phyloP scores from a whole-genome alignment of 257 asterid genomes.

The Solanum chilense region DNA sequence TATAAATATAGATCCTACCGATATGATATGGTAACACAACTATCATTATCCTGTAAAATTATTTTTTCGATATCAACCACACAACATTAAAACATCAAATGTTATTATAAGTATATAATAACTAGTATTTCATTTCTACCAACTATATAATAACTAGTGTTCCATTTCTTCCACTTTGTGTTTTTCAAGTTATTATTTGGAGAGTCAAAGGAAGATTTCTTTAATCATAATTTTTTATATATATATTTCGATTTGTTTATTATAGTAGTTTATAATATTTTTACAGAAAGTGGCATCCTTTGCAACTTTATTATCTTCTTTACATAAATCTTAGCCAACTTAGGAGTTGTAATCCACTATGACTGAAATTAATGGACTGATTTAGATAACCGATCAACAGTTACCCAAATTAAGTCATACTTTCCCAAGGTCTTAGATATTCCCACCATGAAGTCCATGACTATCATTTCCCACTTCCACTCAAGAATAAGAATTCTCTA shows the following conservation, averaged over 20 bases:
- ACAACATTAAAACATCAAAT: neutral
- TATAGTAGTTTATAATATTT: neutral
- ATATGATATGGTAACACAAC: neutral
- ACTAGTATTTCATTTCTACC: neutral
- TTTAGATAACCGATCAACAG: too few relatives aligned
- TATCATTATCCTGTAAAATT: neutral
- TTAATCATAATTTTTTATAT: neutral
- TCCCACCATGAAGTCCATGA: too few relatives aligned
- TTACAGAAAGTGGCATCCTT: too few relatives aligned
- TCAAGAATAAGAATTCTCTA: too few relatives aligned
- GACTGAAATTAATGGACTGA: too few relatives aligned
- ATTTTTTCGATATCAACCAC: neutral
- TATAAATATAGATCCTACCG: too few relatives aligned
- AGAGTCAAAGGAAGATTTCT: neutral
- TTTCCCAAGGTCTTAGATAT: too few relatives aligned
- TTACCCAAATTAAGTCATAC: too few relatives aligned
- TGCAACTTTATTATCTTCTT: too few relatives aligned
- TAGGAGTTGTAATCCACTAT: too few relatives aligned
- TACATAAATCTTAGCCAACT: too few relatives aligned
- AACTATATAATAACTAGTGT: neutral
- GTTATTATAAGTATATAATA: neutral
- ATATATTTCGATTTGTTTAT: neutral
- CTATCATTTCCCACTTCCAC: too few relatives aligned
- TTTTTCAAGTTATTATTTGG: neutral
- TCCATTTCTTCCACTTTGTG: neutral